Conservation (phyloP, 257 asterid species). For the Solanum chiquidenum region DNA sequence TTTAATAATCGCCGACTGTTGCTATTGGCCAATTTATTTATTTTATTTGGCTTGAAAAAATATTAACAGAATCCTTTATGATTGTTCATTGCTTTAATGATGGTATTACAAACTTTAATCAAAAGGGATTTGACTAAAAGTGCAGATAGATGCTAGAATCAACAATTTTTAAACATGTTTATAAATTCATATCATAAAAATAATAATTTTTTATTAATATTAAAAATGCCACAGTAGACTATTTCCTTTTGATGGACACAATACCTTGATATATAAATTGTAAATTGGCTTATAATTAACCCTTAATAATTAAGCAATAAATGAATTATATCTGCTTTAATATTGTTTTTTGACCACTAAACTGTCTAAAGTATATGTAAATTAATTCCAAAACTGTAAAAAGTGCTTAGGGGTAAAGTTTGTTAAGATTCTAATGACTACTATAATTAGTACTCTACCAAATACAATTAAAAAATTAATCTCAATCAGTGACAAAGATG, state of each 20-base stretch:
- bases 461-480: not conserved
- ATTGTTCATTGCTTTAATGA: not conserved
- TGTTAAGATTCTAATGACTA: not conserved
- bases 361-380: not conserved
- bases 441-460: not conserved
- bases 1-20: conserved; percentile 30
- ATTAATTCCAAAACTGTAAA: not conserved
- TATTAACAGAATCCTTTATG: not conserved
- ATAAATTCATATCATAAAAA: not conserved
- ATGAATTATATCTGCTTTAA: not conserved
- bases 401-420: not conserved
- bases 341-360: not conserved
- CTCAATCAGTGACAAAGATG: conserved; percentile 57
- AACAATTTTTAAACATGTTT: not conserved
- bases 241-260: too few relatives aligned
- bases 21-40: not conserved
- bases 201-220: not conserved
- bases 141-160: not conserved
- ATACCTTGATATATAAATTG: not conserved
- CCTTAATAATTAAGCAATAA: not conserved
- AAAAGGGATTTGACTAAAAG: conserved; percentile 1
- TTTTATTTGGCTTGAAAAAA: not conserved
- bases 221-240: not conserved
- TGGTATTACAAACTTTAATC: not conserved
- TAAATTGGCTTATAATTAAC: too few relatives aligned